phyloP scores from a whole-genome alignment of 139 green algal genomes.

The Edaphochlamys debaryana region DNA sequence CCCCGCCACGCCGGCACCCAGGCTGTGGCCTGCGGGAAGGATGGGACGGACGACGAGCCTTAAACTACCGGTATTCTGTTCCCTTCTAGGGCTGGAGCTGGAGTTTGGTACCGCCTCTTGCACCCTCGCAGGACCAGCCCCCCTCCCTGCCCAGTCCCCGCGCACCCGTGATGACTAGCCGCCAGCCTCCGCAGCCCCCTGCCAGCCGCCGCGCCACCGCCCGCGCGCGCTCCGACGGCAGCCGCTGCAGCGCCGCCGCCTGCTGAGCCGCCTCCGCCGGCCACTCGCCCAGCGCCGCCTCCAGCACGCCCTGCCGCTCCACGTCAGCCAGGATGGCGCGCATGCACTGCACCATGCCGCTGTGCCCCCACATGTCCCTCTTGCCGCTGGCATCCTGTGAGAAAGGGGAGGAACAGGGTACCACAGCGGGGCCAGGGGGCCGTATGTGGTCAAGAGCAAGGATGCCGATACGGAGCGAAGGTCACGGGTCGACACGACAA shows the following conservation, averaged over 20 bases:
- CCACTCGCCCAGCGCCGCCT: conserved; percentile 6
- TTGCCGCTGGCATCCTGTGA: not conserved
- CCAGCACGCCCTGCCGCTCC: conserved; percentile 16
- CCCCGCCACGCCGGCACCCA: conserved; percentile 29
- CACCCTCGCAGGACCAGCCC: too few relatives aligned
- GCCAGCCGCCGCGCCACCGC: not conserved
- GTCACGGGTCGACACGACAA: too few relatives aligned
- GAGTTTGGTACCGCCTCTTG: too few relatives aligned
- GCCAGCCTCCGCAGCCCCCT: not conserved
- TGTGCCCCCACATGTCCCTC: conserved; percentile 41
- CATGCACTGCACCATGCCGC: conserved; percentile 43
- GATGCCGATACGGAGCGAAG: too few relatives aligned
- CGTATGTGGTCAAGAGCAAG: too few relatives aligned
- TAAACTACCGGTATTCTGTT: too few relatives aligned
- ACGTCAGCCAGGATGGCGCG: conserved; percentile 35
- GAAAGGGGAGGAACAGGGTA: too few relatives aligned
- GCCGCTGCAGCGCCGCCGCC: not conserved
- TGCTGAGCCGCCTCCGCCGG: not conserved
- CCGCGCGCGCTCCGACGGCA: conserved; percentile 11
- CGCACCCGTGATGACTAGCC: conserved; percentile 30
- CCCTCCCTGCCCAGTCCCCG: too few relatives aligned
- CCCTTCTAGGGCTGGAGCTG: too few relatives aligned
- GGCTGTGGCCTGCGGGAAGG: conserved; percentile 29
- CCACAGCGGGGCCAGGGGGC: too few relatives aligned
- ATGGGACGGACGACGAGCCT: too few relatives aligned